These are phyloP conservation scores for Metahyphopichia silvanorum DNA, from an alignment of 805 yeast genomes.

Conservation along the genomic window DNA sequence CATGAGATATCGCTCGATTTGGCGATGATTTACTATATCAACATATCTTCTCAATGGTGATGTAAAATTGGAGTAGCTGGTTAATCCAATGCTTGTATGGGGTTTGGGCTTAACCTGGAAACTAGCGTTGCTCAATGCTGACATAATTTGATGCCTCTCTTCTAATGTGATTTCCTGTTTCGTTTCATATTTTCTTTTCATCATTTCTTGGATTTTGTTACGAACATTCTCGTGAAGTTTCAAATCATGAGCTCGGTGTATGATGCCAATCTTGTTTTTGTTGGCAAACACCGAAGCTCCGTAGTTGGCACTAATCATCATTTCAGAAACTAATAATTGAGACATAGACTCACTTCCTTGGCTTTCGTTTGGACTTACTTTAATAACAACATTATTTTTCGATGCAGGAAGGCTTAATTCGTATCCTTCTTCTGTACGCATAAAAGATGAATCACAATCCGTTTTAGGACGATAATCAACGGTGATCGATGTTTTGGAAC, in stretches of 20 bases:
- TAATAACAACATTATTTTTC: not conserved
- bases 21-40: constrained; percentile 81
- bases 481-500: constrained; percentile 11
- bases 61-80: constrained; percentile 68
- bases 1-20: constrained; percentile 33
- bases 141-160: constrained; percentile 41
- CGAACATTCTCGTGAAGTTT: constrained; percentile 17
- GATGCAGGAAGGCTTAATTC: constrained; percentile 1
- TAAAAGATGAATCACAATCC: not conserved
- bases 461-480: constrained; percentile 7
- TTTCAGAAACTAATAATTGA: constrained; percentile 68
- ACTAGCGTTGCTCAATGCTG: constrained; percentile 52
- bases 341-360: constrained; percentile 41
- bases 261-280: constrained; percentile 46
- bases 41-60: constrained; percentile 86
- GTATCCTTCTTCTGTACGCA: not conserved
- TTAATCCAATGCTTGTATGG: constrained; percentile 66
- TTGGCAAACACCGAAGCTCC: constrained; percentile 49
- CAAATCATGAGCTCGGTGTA: constrained; percentile 42
- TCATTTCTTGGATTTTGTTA: constrained; percentile 20
- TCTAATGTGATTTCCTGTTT: constrained; percentile 22
- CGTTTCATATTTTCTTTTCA: constrained; percentile 12
- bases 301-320: constrained; percentile 80
- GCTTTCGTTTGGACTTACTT: constrained; percentile 9
- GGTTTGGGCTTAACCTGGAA: constrained; percentile 40